Base-by-base conservation (phyloP, 768 basidiomycete species). In the Lentinula edodes region DNA sequence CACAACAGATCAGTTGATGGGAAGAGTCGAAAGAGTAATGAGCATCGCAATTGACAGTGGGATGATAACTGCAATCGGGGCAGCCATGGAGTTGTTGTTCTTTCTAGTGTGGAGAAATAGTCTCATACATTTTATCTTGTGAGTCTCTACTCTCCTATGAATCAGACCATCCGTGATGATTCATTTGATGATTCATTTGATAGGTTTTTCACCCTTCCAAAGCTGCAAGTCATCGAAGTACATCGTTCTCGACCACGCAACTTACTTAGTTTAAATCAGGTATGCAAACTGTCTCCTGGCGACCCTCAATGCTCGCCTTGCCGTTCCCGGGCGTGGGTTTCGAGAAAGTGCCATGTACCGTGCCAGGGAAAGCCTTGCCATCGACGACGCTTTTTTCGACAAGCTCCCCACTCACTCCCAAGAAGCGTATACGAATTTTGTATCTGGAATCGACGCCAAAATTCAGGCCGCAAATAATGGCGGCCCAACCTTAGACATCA, bases 1-100 rank as follows among this genome's bases (percentile, higher is more conserved):
- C 32, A 28, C 42, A 56, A 64, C 39, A 55, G 43, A 20, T 57
- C 52, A 18, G 60, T 60, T 20, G 42, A 59, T 13, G 43, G 50
- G 28, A 8, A 18, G 35, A 28, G 38, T 55, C 13, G 46, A 56
- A 15, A 69, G 52, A 39, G 50, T 66, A 34, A 62, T 65, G 38
- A 62, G 55, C 18, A 51, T 68, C 36, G 65, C 65, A n/a, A 58
- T 70, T 18, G 68, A 70, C 48, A 70, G 65, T 46, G 68, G 68
- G 10, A 61, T 70, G 63, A 53, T 64, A 16, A 64, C 63, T 36
- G 56, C 67, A 5, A 58, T 68, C 15, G 67, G 64, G 41, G 63
- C 68, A 6, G 36, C 60, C 7, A 41, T 64, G 8, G 67, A 69
- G 34, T 55, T 69, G 34, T 58, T 68, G 2, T 63, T 69, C 48